These are phyloP conservation scores for Quercus aquifolioides DNA, from an alignment of 306 rosid species.

Conservation along the genomic window DNA sequence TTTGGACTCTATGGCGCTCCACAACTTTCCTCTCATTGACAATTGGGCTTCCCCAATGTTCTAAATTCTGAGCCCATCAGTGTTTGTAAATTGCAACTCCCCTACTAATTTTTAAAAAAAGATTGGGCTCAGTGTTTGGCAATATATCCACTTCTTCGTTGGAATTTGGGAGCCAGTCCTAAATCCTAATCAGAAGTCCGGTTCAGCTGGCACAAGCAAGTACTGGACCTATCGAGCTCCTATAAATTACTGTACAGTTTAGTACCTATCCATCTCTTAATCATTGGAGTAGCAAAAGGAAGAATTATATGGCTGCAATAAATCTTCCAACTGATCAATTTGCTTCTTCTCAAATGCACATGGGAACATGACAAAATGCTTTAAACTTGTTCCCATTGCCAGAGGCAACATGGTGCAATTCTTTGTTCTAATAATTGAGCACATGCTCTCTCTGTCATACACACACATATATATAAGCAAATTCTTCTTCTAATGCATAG, in stretches of 20 bases:
- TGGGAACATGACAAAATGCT: conserved; percentile 18
- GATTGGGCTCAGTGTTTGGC: too few species aligned
- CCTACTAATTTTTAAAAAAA: too few species aligned
- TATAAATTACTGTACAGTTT: not conserved
- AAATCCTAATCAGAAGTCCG: too few species aligned
- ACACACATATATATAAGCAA: not conserved
- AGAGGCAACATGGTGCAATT: conserved; percentile 4
- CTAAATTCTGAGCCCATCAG: too few species aligned
- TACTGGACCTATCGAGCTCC: not conserved
- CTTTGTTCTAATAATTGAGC: conserved; percentile 30
- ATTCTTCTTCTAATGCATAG: not conserved
- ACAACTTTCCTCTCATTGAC: too few species aligned
- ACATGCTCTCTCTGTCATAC: conserved; percentile 7
- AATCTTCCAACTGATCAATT: conserved; percentile 8
- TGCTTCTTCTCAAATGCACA: conserved; percentile 29
- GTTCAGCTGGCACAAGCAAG: too few species aligned
- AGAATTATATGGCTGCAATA: not conserved
- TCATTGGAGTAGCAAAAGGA: not conserved
- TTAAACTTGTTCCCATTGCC: conserved; percentile 18
- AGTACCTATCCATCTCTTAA: not conserved
- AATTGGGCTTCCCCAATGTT: too few species aligned
- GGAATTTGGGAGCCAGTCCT: too few species aligned
- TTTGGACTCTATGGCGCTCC: too few species aligned
- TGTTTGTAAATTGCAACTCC: too few species aligned
- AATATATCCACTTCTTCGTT: too few species aligned